Evolutionary conservation across 2,329 filamentous ascomycete species (phyloP).

Genomic region (Colletotrichum brevisporum): DNA sequence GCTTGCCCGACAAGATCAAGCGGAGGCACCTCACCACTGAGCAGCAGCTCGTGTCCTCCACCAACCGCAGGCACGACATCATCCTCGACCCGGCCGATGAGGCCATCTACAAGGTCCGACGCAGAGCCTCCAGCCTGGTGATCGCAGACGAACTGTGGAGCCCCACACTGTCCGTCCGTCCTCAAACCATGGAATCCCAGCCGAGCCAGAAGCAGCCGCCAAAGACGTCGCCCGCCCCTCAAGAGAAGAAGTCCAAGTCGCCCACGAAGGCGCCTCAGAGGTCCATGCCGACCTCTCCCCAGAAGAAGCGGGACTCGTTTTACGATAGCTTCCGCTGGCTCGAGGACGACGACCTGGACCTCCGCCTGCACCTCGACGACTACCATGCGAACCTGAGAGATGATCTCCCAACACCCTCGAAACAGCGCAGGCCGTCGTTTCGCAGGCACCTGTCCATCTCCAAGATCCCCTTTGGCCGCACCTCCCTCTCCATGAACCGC

Average conservation of each 20-base stretch:
- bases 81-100: conserved; percentile 65
- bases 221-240: conserved; percentile 32
- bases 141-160: conserved; percentile 49
- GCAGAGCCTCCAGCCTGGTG: conserved; percentile 54
- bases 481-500: conserved; percentile 64
- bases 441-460: conserved; percentile 80
- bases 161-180: conserved; percentile 47
- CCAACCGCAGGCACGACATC: conserved; percentile 62
- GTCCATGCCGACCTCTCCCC: conserved; percentile 7
- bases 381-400: conserved; percentile 76
- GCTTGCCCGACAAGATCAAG: conserved; percentile 80
- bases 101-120: conserved; percentile 65
- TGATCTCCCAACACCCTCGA: conserved; percentile 59
- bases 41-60: conserved; percentile 75
- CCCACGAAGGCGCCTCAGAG: conserved; percentile 24
- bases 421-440: conserved; percentile 71
- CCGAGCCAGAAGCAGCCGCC: conserved; percentile 39
- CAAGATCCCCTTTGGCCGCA: conserved; percentile 73
- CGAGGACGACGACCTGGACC: conserved; percentile 79
- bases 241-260: background rate
- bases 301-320: conserved; percentile 64
- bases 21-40: conserved; percentile 79
- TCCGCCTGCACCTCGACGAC: conserved; percentile 77
- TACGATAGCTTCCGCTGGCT: conserved; percentile 81
- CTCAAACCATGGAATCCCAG: conserved; percentile 47